These are phyloP conservation scores for Magnusiomyces suaveolens DNA, from an alignment of 1,139 yeast genomes.

Conservation along the genomic window DNA sequence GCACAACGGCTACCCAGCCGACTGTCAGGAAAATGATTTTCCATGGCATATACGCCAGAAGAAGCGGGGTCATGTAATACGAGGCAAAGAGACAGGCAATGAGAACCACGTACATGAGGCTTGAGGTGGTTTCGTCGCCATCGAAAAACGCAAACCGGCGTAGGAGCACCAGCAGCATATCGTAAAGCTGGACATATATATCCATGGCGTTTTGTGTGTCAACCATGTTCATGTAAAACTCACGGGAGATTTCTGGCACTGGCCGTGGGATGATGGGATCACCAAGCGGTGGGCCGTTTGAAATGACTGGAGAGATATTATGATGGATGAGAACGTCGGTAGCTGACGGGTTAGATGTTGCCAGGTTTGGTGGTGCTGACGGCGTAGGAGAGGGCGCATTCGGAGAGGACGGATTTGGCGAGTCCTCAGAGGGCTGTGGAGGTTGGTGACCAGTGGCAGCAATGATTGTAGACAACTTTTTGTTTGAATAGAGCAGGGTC, in stretches of 20 bases:
- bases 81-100: conserved; percentile 31
- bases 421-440: too few relatives aligned
- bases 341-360: too few relatives aligned
- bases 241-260: conserved; percentile 69
- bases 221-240: conserved; percentile 66
- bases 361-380: too few relatives aligned
- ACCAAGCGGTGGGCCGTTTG: conserved; percentile 44
- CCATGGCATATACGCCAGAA: conserved; percentile 28
- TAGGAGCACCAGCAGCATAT: conserved; percentile 42
- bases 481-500: neutral
- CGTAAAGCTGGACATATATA: conserved; percentile 57
- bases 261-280: conserved; percentile 54
- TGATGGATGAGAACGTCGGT: conserved; percentile 2
- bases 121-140: conserved; percentile 53
- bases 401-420: too few relatives aligned
- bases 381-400: too few relatives aligned
- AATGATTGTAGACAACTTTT: neutral
- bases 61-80: conserved; percentile 28
- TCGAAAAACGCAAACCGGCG: conserved; percentile 54
- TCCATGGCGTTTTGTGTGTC: conserved; percentile 79
- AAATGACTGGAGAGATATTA: conserved; percentile 38
- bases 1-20: conserved; percentile 45
- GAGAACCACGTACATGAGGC: conserved; percentile 33
- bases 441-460: neutral
- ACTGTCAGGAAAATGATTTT: conserved; percentile 29